Conservation (phyloP, 2,329 filamentous ascomycete species). For the Pyrenochaeta sp. region DNA sequence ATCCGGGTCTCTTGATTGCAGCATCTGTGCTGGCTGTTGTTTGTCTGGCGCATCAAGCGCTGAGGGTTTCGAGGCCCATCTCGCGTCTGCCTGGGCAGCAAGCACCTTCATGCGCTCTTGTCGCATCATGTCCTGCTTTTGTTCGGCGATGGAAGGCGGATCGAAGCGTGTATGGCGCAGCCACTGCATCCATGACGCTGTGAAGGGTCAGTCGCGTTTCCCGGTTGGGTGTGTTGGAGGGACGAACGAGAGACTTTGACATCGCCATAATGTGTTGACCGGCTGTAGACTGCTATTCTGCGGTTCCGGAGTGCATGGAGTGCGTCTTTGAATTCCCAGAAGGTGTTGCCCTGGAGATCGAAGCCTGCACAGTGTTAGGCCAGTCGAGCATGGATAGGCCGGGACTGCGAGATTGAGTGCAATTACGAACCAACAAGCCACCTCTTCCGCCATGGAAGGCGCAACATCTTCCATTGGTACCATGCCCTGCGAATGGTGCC, state of each 20-base stretch:
- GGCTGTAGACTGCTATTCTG: slow-evolving; percentile 66
- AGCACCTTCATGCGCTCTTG: slow-evolving; percentile 67
- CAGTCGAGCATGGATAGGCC: slow-evolving; percentile 8
- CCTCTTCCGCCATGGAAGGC: slow-evolving; percentile 68
- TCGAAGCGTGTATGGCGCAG: slow-evolving; percentile 67
- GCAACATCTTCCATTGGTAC: slow-evolving; percentile 70
- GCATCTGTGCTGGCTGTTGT: slow-evolving; percentile 57
- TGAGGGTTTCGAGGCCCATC: slow-evolving; percentile 68
- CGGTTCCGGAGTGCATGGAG: slow-evolving; percentile 63
- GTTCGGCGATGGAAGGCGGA: slow-evolving; percentile 66
- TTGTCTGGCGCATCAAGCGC: slow-evolving; percentile 65
- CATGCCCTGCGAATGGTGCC: slow-evolving; percentile 58
- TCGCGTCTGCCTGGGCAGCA: slow-evolving; percentile 66
- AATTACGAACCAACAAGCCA: slow-evolving; percentile 63
- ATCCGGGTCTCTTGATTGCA: slow-evolving; percentile 54
- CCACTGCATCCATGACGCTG: slow-evolving; percentile 75
- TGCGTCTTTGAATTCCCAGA: slow-evolving; percentile 71
- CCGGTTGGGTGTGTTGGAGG: neutral
- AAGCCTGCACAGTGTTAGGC: slow-evolving; percentile 55
- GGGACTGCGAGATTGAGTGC: neutral
- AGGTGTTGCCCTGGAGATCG: slow-evolving; percentile 71
- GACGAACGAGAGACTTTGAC: slow-evolving; percentile 65
- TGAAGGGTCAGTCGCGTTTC: neutral
- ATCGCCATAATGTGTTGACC: slow-evolving; percentile 64
- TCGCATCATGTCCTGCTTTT: slow-evolving; percentile 64